Evolutionary conservation across 78 protist species (phyloP).

Genomic region (Dictyostelium capitatum): DNA sequence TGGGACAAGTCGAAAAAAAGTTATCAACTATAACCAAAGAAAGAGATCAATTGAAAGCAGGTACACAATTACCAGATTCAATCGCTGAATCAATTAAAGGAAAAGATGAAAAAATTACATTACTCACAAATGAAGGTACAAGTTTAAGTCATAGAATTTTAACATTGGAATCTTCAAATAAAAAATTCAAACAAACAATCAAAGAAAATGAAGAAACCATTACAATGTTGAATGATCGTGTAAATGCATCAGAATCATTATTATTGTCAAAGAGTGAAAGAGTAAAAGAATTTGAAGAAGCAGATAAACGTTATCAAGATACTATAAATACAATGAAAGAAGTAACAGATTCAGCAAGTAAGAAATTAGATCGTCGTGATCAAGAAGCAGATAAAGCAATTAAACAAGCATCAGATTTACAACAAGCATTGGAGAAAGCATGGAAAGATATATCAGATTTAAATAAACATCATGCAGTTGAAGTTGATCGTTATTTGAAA

Average conservation of each 20-base stretch:
- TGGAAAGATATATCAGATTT: slow-evolving; percentile 70
- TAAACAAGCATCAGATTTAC: slow-evolving; percentile 41
- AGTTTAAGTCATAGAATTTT: slow-evolving; percentile 27
- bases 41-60: slow-evolving; percentile 46
- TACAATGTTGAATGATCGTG: slow-evolving; percentile 23
- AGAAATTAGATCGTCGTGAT: slow-evolving; percentile 54
- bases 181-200: not conserved
- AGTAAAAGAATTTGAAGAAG: slow-evolving; percentile 58
- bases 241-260: slow-evolving; percentile 18
- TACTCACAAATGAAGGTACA: slow-evolving; percentile 39
- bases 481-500: slow-evolving; percentile 27
- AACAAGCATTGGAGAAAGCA: slow-evolving; percentile 68
- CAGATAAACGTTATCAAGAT: slow-evolving; percentile 64
- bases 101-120: slow-evolving; percentile 35
- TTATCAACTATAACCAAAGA: slow-evolving; percentile 20
- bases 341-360: slow-evolving; percentile 29
- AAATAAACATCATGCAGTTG: slow-evolving; percentile 44
- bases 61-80: slow-evolving; percentile 12
- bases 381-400: slow-evolving; percentile 26
- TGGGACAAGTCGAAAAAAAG: slow-evolving; percentile 59
- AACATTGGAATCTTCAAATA: slow-evolving; percentile 15
- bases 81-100: not conserved
- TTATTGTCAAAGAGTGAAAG: not conserved
- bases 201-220: slow-evolving; percentile 66
- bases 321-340: slow-evolving; percentile 72